Percentiles rank a stretch among this genome's conserved stretches.
Conservation (phyloP, 352 stramenopile genomes). For the Globisporangium emineosum region DNA sequence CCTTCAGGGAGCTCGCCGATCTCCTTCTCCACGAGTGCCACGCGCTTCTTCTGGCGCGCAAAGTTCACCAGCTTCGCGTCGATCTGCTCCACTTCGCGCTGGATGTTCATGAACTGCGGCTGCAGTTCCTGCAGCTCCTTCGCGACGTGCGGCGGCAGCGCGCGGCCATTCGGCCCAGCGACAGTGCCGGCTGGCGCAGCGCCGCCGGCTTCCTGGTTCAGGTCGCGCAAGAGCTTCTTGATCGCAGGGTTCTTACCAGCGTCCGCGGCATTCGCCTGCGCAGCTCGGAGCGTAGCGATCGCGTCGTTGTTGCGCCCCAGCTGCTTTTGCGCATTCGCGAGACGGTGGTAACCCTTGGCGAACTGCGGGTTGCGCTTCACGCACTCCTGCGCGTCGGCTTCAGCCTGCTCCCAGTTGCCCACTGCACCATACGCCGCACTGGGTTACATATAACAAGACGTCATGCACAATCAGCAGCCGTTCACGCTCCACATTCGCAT, state of each 20-base stretch:
- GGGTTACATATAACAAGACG: background rate
- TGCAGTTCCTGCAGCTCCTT: constrained; percentile 82
- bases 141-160: constrained; percentile 57
- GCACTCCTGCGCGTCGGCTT: constrained; percentile 71
- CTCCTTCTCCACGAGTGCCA: constrained; percentile 71
- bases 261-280: constrained; percentile 28
- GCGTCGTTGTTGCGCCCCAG: constrained; percentile 65
- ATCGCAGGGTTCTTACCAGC: constrained; percentile 64
- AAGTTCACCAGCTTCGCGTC: constrained; percentile 62
- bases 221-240: constrained; percentile 72
- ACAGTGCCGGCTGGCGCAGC: constrained; percentile 5
- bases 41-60: constrained; percentile 70
- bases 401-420: constrained; percentile 65
- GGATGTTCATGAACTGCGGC: constrained; percentile 72
- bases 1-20: constrained; percentile 53
- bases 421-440: constrained; percentile 73
- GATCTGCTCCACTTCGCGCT: constrained; percentile 79
- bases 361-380: constrained; percentile 69
- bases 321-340: constrained; percentile 81
- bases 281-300: constrained; percentile 58
- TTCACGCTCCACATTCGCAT: background rate
- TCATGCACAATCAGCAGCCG: background rate
- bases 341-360: constrained; percentile 75
- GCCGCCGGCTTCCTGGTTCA: constrained; percentile 46
- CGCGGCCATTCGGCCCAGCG: constrained; percentile 24